Conservation (phyloP, 176 grass and related monocot species). For the Pontederia paniculata region DNA sequence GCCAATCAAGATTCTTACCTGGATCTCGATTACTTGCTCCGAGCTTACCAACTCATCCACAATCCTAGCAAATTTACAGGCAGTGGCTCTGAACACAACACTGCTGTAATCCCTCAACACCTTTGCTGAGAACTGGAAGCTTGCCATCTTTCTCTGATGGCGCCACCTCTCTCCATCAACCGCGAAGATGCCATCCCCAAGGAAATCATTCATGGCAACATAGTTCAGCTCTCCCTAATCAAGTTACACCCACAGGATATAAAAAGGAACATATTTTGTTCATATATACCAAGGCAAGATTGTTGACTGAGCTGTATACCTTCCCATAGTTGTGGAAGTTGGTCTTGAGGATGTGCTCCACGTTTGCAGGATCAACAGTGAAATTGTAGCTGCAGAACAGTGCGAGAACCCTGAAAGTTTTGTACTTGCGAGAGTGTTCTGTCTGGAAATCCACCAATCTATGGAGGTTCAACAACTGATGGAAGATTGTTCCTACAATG, state of each 20-base stretch:
- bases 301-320: not conserved
- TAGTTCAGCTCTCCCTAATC: constrained; percentile 26
- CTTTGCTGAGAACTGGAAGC: constrained; percentile 57
- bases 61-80: constrained; percentile 33
- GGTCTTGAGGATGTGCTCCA: constrained; percentile 80
- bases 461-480: constrained; percentile 41
- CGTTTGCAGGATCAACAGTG: constrained; percentile 56
- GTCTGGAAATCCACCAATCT: constrained; percentile 46
- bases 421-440: constrained; percentile 25
- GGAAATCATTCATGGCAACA: constrained; percentile 33
- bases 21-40: constrained; percentile 29
- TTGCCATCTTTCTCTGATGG: constrained; percentile 70
- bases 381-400: constrained; percentile 44
- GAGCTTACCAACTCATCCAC: constrained; percentile 20
- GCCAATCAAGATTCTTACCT: constrained; percentile 5
- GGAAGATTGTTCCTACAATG: constrained; percentile 46
- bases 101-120: constrained; percentile 60
- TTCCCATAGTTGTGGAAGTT: constrained; percentile 84
- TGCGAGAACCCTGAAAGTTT: constrained; percentile 55
- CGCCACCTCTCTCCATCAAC: constrained; percentile 72
- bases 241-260: not conserved
- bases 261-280: not conserved
- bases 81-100: constrained; percentile 48
- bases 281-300: not conserved
- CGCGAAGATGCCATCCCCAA: constrained; percentile 76